Conservation (phyloP, 2,329 filamentous ascomycete species). For the Aureobasidium sp. region DNA sequence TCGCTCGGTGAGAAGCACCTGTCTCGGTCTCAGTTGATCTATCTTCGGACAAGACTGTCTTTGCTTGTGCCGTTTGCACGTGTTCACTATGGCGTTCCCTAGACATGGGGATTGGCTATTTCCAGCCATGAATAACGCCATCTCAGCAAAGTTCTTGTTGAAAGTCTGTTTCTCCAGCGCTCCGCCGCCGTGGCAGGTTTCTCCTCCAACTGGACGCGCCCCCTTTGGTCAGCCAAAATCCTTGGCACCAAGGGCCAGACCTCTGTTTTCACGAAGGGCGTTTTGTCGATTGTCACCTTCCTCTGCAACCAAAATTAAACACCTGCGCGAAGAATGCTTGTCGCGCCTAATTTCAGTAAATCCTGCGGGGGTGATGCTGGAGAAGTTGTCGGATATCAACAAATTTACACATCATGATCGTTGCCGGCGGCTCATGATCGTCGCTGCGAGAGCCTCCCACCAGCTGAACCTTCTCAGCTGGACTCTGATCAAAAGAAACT, state of each 20-base stretch:
- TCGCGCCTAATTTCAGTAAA: neutral
- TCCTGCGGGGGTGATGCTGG: neutral
- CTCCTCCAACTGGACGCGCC: neutral
- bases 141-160: conserved; percentile 3
- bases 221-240: neutral
- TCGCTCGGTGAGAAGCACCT: neutral
- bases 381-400: neutral
- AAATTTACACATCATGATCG: conserved; percentile 1
- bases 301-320: neutral
- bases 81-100: neutral
- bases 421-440: neutral
- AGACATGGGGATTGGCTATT: conserved; percentile 1
- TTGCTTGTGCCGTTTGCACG: neutral
- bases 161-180: neutral
- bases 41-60: neutral
- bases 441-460: neutral
- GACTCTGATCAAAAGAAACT: neutral
- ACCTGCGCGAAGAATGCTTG: neutral
- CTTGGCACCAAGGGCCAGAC: conserved; percentile 5
- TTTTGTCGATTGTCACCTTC: neutral
- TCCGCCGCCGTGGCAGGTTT: neutral
- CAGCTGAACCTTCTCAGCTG: conserved; percentile 1
- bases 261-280: neutral
- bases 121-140: conserved; percentile 2
- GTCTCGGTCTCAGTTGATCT: neutral